Conservation (phyloP, 1,284 basidiomycete genomes). For the Caloboletus inedulis region DNA sequence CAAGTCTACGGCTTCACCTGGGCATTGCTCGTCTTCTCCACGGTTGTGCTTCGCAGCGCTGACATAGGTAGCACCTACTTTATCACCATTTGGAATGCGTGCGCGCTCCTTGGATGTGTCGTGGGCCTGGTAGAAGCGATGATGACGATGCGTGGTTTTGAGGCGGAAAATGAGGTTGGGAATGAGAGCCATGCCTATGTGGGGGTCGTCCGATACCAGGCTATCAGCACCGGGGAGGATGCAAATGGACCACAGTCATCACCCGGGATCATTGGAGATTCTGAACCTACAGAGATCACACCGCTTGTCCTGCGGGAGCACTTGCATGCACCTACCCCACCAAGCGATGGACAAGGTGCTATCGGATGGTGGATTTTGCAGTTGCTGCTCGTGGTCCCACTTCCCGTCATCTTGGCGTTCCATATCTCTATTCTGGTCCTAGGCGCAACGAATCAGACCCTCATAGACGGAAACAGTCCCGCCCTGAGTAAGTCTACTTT, state of each 20-base stretch:
- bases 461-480: conserved; percentile 61
- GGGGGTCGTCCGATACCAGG: conserved; percentile 26
- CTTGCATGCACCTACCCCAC: neutral
- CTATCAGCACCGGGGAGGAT: conserved; percentile 20
- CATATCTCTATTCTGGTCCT: conserved; percentile 54
- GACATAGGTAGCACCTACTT: conserved; percentile 56
- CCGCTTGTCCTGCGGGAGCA: conserved; percentile 45
- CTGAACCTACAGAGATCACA: conserved; percentile 46
- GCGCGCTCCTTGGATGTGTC: conserved; percentile 47
- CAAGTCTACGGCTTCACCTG: conserved; percentile 56
- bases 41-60: conserved; percentile 41
- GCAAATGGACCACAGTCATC: conserved; percentile 12
- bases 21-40: conserved; percentile 51
- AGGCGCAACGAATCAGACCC: conserved; percentile 53
- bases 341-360: conserved; percentile 36
- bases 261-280: conserved; percentile 28
- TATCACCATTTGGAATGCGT: conserved; percentile 54
- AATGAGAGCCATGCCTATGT: conserved; percentile 10
- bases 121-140: conserved; percentile 42
- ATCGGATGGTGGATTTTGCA: conserved; percentile 65
- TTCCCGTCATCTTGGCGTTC: conserved; percentile 55
- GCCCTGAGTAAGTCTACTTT: conserved; percentile 41
- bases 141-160: conserved; percentile 23
- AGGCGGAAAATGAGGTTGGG: conserved; percentile 9
- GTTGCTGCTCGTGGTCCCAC: conserved; percentile 52